Base-by-base conservation (phyloP, 148 eudicot species). In the Rhododendron vialii region DNA sequence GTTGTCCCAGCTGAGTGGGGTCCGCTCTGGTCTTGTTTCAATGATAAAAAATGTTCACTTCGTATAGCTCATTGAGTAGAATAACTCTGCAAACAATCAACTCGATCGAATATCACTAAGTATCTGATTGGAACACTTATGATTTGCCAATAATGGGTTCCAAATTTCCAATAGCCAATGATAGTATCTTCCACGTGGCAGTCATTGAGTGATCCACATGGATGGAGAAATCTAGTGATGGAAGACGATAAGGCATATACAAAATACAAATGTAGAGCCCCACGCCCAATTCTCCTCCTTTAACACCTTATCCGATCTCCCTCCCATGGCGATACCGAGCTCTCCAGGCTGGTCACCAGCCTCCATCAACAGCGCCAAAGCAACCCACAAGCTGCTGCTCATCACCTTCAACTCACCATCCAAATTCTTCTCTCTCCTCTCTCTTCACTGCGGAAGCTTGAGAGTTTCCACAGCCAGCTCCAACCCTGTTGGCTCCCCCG, bases 391-490 rank as follows among this genome's bases (percentile, higher is more conserved):
- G 33, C 74, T 67, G 1, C 71, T 63, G 15, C 74, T 67, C 35
- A 9, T 67, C 74, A n/a, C 74, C 74, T 26, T 67, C 33, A 67
- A 26, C 74, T 67, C 74, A 26, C 74, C 74, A 67, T 11, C 74
- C 74, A 67, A 67, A 11, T 67, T 67, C 35, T 26, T 67, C 6
- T 87, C 67, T 4, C 82, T 87, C 57, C 87, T 86, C 47, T 88
- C 87, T 38, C 50, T 76, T 24, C 83, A 85, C 45, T 87, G 80
- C 83, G 17, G 82, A 30, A 86, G 73, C 50, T 53, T 74, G 12
- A 81, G 84, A n/a, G 15, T 83, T 51, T 78, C 53, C 26, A 71
- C 45, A 38, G 5, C 89, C 45, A 81, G 83, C 10, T 89, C 93
- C 77, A 71, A 14, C 33, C 63, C 91, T 4, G 48, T 90, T 2